Conservation (phyloP, 164 flowering plant species). For the Chloranthus sessilifolius region DNA sequence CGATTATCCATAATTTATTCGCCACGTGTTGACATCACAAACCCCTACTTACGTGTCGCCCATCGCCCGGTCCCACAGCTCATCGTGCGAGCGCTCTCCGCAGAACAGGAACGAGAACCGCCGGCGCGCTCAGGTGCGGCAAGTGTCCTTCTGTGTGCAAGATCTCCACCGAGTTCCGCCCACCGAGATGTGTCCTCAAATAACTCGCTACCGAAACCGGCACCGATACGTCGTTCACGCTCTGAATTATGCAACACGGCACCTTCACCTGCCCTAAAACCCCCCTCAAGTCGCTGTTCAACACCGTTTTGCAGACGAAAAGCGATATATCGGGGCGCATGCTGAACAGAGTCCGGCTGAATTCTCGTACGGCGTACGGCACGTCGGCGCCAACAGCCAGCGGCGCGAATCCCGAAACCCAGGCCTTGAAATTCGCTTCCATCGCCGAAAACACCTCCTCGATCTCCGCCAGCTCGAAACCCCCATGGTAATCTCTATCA, state of each 20-base stretch:
- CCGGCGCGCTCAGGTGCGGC: conserved; percentile 89
- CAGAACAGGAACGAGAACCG: conserved; percentile 45
- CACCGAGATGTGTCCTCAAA: conserved; percentile 62
- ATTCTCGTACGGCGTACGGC: conserved; percentile 84
- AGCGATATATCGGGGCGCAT: conserved; percentile 93
- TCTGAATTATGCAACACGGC: conserved; percentile 86
- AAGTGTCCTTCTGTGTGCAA: conserved; percentile 80
- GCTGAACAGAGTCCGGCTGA: conserved; percentile 90
- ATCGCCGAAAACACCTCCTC: conserved; percentile 78
- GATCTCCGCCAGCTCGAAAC: conserved; percentile 76
- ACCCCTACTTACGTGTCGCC: background rate
- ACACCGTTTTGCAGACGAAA: conserved; percentile 59
- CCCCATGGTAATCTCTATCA: conserved; percentile 84
- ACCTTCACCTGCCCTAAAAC: conserved; percentile 57
- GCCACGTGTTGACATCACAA: conserved; percentile 26
- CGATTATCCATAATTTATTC: conserved; percentile 19
- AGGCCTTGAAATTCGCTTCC: conserved; percentile 83
- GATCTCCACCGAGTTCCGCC: conserved; percentile 59
- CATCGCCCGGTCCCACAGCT: background rate
- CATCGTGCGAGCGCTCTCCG: conserved; percentile 55
- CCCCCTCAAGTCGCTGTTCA: conserved; percentile 69
- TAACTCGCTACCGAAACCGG: conserved; percentile 75
- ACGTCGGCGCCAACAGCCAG: conserved; percentile 94
- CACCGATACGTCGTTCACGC: conserved; percentile 72
- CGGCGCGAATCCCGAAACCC: conserved; percentile 92